A percentile compares a stretch with the other conserved stretches of the same genome.
These are phyloP conservation scores for Hanseniaspora nectarophila DNA, from an alignment of 805 yeast species.

Conservation along the genomic window DNA sequence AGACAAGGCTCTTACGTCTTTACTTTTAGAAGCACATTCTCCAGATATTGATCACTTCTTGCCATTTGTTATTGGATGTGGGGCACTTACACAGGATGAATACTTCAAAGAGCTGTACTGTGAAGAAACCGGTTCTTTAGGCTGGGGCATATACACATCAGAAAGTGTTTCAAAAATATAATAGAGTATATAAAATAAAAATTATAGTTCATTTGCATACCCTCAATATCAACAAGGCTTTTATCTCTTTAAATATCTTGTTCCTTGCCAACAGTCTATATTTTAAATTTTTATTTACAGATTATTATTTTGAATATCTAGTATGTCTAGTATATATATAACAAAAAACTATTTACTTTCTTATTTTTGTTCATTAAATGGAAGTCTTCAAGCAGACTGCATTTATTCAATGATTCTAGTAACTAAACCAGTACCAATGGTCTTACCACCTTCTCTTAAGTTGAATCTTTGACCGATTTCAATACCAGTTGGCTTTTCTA, in stretches of 20 bases:
- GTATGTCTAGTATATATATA: neutral
- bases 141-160: constrained; percentile 53
- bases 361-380: neutral
- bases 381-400: neutral
- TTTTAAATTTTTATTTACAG: neutral
- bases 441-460: constrained; percentile 98
- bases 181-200: neutral
- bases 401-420: constrained; percentile 67
- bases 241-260: constrained; percentile 48
- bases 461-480: constrained; percentile 98
- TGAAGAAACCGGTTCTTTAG: constrained; percentile 37
- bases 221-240: constrained; percentile 45
- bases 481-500: constrained; percentile 81
- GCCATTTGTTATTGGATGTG: constrained; percentile 53
- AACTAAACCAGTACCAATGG: constrained; percentile 96
- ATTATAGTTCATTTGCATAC: constrained; percentile 32
- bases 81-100: constrained; percentile 31
- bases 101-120: constrained; percentile 38
- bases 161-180: neutral
- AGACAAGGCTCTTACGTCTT: constrained; percentile 23
- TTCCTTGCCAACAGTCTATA: constrained; percentile 55
- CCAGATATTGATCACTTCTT: constrained; percentile 68
- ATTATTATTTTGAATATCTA: too few relatives aligned
- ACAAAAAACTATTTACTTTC: neutral
- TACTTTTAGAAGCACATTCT: constrained; percentile 43